These are phyloP conservation scores for Kwoniella europaea DNA, from an alignment of 768 basidiomycete genomes.

Conservation along the genomic window DNA sequence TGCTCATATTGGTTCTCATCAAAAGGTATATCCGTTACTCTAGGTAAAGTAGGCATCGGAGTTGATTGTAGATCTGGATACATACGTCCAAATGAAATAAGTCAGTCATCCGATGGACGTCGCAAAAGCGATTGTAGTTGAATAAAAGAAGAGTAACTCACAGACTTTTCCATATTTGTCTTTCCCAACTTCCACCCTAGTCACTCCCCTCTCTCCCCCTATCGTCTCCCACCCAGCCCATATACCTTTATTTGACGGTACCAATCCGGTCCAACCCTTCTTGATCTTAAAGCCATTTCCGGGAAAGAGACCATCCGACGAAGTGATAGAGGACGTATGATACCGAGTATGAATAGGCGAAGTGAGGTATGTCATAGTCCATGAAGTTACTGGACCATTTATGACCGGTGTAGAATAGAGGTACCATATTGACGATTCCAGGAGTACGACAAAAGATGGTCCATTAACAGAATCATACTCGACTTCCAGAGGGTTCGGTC, in stretches of 20 bases:
- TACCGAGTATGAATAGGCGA: conserved; percentile 35
- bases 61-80: conserved; percentile 29
- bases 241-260: conserved; percentile 30
- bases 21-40: background rate
- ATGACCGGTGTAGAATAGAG: background rate
- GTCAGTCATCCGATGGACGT: background rate
- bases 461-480: conserved; percentile 24
- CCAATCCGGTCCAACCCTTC: conserved; percentile 40
- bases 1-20: background rate
- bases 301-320: conserved; percentile 16
- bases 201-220: conserved; percentile 29
- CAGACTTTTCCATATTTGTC: conserved; percentile 28
- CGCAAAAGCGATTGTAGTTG: background rate
- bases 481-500: conserved; percentile 28
- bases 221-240: conserved; percentile 40
- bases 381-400: conserved; percentile 11
- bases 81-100: background rate
- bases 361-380: conserved; percentile 27
- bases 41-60: conserved; percentile 35
- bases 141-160: conserved; percentile 14
- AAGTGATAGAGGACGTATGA: conserved; percentile 10
- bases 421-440: conserved; percentile 21
- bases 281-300: conserved; percentile 15
- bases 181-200: conserved; percentile 35
- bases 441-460: conserved; percentile 37